phyloP scores from a whole-genome alignment of 441 rosid species.

The Adansonia rubrostipa region DNA sequence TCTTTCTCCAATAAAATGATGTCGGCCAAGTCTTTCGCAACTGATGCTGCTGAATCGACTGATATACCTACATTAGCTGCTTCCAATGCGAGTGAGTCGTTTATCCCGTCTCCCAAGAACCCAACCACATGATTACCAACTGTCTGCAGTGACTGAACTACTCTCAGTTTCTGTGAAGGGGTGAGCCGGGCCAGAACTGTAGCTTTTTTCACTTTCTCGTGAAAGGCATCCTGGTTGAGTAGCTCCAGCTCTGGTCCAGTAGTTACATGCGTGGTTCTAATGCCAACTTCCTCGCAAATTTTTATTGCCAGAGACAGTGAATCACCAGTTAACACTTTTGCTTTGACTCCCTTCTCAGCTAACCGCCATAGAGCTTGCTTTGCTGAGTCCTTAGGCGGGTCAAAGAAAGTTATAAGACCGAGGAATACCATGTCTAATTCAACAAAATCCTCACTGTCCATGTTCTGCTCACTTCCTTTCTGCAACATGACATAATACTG shows the following conservation, averaged over 20 bases:
- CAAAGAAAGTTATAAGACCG: slow-evolving; percentile 67
- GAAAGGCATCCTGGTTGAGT: slow-evolving; percentile 61
- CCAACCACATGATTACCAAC: slow-evolving; percentile 65
- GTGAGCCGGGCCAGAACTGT: slow-evolving; percentile 75
- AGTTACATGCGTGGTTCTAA: slow-evolving; percentile 60
- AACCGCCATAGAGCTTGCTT: slow-evolving; percentile 76
- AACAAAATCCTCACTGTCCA: slow-evolving; percentile 33
- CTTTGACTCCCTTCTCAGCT: slow-evolving; percentile 79
- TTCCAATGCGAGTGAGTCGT: slow-evolving; percentile 74
- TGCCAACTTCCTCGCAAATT: slow-evolving; percentile 76
- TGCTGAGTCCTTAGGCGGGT: slow-evolving; percentile 79
- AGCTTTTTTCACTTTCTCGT: slow-evolving; percentile 63
- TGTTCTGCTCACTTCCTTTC: slow-evolving; percentile 33
- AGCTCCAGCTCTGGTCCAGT: slow-evolving; percentile 79
- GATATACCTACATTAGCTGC: slow-evolving; percentile 72
- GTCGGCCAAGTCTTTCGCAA: slow-evolving; percentile 69
- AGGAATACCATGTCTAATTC: slow-evolving; percentile 75
- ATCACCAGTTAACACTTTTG: slow-evolving; percentile 75
- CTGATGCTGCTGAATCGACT: slow-evolving; percentile 72
- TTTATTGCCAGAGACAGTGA: slow-evolving; percentile 64
- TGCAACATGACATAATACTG: slow-evolving; percentile 36
- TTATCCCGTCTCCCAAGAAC: slow-evolving; percentile 71
- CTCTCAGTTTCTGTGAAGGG: slow-evolving; percentile 68
- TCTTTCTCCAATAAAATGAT: slow-evolving; percentile 76
- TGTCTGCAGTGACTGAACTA: slow-evolving; percentile 68